Base-by-base conservation (phyloP, 192 early-diverging fungal genomes). In the Geranomyces michiganensis region DNA sequence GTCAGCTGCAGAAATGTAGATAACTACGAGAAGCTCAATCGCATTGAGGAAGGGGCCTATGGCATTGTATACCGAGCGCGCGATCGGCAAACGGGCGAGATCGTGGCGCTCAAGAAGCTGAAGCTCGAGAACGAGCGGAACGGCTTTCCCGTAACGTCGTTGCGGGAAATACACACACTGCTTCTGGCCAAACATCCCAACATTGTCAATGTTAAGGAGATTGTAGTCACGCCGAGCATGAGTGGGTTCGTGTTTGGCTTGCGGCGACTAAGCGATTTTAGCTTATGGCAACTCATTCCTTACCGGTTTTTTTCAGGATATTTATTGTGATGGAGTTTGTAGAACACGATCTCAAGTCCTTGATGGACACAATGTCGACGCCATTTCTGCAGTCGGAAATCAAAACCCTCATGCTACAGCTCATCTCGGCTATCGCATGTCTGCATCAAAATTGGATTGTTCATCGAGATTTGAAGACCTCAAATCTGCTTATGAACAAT, bases 281-380 rank as follows among this genome's bases (percentile, higher is more conserved):
- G 9, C 30, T 14, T 32, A 0, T 0, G 12, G 56, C 1, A 22
- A 17, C 45, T 32, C 31, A 53, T 27, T 46, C 6, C 21, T 26
- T 60, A 15, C 22, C 31, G 8, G n/a, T 41, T 3, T 41, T 10
- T 7, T 47, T 13, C 49, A 53, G 90, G 73, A 90, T 97, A 31
- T 99, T 95, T 72, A 94, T 96, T 67, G 95, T 94, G 4, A 99
- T 99, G 96, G 96, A 99, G 61, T 99, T 92, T 76, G 89, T 96
- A 70, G 94, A 96, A 41, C 95, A 97, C 72, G 96, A 99, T 68
- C 82, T 99, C 47, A 94, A 97, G 59, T 78, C 89, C 7, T 79
- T 99, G 0, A 94, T 97, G 94, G 92, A 91, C 51, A 80, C 79
- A 33, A 96, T 95, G 93, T 76, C 76, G 2, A 49, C 76, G 4